A percentile compares a stretch with the other conserved stretches of the same genome.
These are phyloP conservation scores for Prunus mongolica DNA, from an alignment of 306 rosid genomes.

Conservation along the genomic window DNA sequence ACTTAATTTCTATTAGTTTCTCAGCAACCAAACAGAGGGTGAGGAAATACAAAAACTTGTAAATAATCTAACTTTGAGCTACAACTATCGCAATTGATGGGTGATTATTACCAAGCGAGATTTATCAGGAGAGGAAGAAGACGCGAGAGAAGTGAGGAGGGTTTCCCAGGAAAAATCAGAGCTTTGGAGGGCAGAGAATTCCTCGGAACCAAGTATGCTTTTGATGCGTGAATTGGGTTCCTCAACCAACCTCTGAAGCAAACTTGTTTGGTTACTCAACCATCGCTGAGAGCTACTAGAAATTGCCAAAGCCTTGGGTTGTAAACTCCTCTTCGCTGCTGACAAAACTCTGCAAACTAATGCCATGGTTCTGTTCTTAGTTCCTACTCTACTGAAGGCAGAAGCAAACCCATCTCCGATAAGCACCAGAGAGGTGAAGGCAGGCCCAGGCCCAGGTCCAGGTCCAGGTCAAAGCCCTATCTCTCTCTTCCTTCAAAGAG, in stretches of 20 bases:
- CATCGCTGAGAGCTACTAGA: slow-evolving; percentile 5
- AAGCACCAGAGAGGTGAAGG: background rate
- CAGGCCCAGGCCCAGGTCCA: background rate
- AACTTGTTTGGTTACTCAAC: slow-evolving; percentile 15
- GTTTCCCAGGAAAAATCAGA: slow-evolving; percentile 35
- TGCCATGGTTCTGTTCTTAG: slow-evolving; percentile 29
- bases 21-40: background rate
- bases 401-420: background rate
- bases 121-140: slow-evolving; percentile 43
- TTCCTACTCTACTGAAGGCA: background rate
- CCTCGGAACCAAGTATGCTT: slow-evolving; percentile 27
- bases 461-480: background rate
- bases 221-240: slow-evolving; percentile 38
- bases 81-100: background rate
- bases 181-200: slow-evolving; percentile 21
- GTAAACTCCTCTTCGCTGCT: slow-evolving; percentile 13
- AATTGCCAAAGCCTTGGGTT: background rate
- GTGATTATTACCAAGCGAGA: slow-evolving; percentile 41
- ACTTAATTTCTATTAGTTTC: background rate
- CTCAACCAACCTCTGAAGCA: slow-evolving; percentile 34
- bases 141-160: slow-evolving; percentile 33
- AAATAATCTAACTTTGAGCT: background rate
- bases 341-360: slow-evolving; percentile 30
- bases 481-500: too few relatives aligned
- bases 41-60: background rate